Percentiles rank a stretch among this genome's conserved stretches.
phyloP scores from a whole-genome alignment of 2,329 filamentous ascomycete species.

The Trichoderma breve region DNA sequence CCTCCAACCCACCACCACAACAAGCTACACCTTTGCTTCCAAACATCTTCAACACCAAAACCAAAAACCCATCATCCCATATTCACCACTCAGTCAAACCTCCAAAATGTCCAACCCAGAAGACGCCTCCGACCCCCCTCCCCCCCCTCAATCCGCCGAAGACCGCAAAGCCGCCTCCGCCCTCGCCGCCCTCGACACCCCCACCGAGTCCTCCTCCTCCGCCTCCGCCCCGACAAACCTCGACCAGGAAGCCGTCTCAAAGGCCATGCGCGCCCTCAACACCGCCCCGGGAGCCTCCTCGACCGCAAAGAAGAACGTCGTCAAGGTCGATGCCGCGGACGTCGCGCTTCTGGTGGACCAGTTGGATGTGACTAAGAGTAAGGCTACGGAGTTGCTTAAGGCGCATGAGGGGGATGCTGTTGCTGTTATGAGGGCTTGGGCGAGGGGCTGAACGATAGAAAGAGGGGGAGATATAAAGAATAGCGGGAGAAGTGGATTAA shows the following conservation, averaged over 20 bases:
- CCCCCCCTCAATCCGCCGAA: constrained; percentile 64
- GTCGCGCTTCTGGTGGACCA: constrained; percentile 69
- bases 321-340: constrained; percentile 74
- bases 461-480: not conserved
- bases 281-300: constrained; percentile 26
- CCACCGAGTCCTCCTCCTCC: constrained; percentile 46
- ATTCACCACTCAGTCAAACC: not conserved
- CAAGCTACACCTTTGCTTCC: not conserved
- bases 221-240: constrained; percentile 51
- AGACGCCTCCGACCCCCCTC: constrained; percentile 53
- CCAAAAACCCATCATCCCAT: not conserved
- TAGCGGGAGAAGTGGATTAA: constrained; percentile 18
- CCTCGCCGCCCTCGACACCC: constrained; percentile 69
- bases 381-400: constrained; percentile 72
- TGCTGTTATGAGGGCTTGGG: constrained; percentile 62
- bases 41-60: not conserved
- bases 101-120: constrained; percentile 4
- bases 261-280: constrained; percentile 66
- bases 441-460: constrained; percentile 26
- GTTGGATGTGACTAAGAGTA: constrained; percentile 67
- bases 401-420: constrained; percentile 68
- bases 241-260: constrained; percentile 67
- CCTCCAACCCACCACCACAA: not conserved
- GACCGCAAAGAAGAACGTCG: constrained; percentile 53
- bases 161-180: constrained; percentile 75